Base-by-base conservation (phyloP, 108 stramenopile species). In the Cylindrotheca fusiformis region DNA sequence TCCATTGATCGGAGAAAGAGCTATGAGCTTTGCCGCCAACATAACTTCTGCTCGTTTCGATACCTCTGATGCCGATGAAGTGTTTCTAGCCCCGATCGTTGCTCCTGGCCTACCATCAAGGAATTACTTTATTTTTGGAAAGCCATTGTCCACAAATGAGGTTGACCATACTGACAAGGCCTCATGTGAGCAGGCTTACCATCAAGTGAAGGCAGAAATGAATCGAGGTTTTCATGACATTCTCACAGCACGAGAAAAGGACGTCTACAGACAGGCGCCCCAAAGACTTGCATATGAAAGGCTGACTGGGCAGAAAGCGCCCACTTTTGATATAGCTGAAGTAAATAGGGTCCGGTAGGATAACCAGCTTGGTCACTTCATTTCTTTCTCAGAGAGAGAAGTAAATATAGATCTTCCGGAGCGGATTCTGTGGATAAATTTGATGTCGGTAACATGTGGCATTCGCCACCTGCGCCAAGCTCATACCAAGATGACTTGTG, bases 41-140 rank as follows among this genome's bases (percentile, higher is more conserved):
- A 51, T 77, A 8, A 71, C 71, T 4, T 64, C 87, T 26, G 91
- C 87, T 0, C 77, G 91, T 24, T 89, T 77, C 51, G 86, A 89
- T 50, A 33, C 61, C 20, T n/a, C 30, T 8, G 69, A 85, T 48
- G 63, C 57, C 4, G 85, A 88, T 18, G 88, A 90, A 63, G 50
- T 76, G 8, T 87, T 93, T 61, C 51, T 79, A 12, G 79, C 88
- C 6, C 90, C 94, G 0, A 57, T 92, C 8, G 81, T 82, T 29
- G 36, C 84, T 3, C 94, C 94, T 0, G 61, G 71, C 3, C 57
- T 79, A 22, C 84, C 90, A n/a, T 87, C 84, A 21, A 63, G 94
- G 25, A 86, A 89, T 50, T 95, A 93, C 56, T 95, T 95, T 51
- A 36, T 91, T 8, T 95, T 95, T 78, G 94, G 91, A 0, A 74